Conservation (phyloP, 306 rosid species). For the Medicago ruthenica region DNA sequence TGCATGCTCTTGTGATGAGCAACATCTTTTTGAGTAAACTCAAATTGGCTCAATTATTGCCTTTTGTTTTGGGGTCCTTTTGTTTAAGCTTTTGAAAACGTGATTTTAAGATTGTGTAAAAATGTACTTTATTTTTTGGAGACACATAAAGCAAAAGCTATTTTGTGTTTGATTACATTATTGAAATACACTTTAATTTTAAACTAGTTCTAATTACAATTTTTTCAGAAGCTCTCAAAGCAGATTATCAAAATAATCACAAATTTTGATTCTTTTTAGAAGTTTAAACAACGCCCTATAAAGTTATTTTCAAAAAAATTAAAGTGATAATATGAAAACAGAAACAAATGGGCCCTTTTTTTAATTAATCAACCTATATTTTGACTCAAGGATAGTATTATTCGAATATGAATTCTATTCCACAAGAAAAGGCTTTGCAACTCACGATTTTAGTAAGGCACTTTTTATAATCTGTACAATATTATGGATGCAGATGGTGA, state of each 20-base stretch:
- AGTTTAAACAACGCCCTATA: not conserved
- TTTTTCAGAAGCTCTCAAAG: not conserved
- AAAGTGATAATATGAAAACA: not conserved
- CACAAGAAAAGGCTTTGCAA: conserved; percentile 2
- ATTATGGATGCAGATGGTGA: conserved; percentile 70
- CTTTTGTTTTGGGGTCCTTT: not conserved
- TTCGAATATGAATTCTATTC: conserved; percentile 21
- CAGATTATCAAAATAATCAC: not conserved
- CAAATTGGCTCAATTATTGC: conserved; percentile 11
- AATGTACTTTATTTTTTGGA: not conserved
- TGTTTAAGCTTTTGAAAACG: not conserved
- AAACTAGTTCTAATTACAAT: not conserved
- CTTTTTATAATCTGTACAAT: conserved; percentile 44
- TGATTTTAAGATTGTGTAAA: not conserved
- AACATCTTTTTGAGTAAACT: conserved; percentile 12
- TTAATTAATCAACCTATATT: conserved; percentile 28
- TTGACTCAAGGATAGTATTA: conserved; percentile 19
- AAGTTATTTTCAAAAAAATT: not conserved
- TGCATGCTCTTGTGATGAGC: conserved; percentile 30
- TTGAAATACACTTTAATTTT: not conserved
- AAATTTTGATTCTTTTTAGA: not conserved
- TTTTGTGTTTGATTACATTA: not conserved
- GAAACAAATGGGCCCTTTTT: not conserved
- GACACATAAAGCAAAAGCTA: not conserved
- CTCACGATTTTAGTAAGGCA: conserved; percentile 20